phyloP scores from a whole-genome alignment of 148 eudicot species.

The Drosera capensis region DNA sequence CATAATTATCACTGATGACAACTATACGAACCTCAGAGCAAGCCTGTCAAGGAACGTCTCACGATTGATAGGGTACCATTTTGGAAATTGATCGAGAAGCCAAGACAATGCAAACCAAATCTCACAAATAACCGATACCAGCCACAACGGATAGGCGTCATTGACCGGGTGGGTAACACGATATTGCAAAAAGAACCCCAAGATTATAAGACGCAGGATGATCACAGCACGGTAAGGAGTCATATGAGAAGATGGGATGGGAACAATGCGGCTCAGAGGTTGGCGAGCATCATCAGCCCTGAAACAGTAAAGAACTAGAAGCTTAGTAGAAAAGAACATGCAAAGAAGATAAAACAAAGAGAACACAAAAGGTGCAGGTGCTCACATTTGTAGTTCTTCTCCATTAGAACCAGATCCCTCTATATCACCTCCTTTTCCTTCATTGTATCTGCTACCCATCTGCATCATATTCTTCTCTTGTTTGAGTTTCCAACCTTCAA shows the following conservation, averaged over 20 bases:
- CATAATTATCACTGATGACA: not conserved
- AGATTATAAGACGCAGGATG: slow-evolving; percentile 74
- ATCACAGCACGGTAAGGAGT: slow-evolving; percentile 89
- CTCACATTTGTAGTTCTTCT: slow-evolving; percentile 95
- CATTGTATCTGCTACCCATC: slow-evolving; percentile 43
- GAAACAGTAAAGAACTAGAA: slow-evolving; percentile 13
- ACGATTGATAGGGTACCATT: slow-evolving; percentile 93
- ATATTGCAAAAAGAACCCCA: slow-evolving; percentile 86
- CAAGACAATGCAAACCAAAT: slow-evolving; percentile 96
- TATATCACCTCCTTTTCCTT: slow-evolving; percentile 79
- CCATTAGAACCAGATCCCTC: slow-evolving; percentile 98
- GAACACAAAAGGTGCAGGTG: slow-evolving; percentile 3
- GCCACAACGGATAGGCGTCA: slow-evolving; percentile 95
- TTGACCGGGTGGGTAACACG: slow-evolving; percentile 85
- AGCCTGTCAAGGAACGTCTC: slow-evolving; percentile 93
- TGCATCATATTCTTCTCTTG: slow-evolving; percentile 72
- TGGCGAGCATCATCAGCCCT: slow-evolving; percentile 95
- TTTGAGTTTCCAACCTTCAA: slow-evolving; percentile 96
- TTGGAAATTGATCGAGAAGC: slow-evolving; percentile 98
- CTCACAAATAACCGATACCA: slow-evolving; percentile 87
- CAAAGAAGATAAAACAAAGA: not conserved
- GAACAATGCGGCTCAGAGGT: slow-evolving; percentile 89
- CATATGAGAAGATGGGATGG: slow-evolving; percentile 62
- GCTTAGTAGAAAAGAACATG: not conserved
- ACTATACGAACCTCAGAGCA: slow-evolving; percentile 47